Evolutionary conservation across 306 rosid species (phyloP).

Genomic region (Pueraria montana): DNA sequence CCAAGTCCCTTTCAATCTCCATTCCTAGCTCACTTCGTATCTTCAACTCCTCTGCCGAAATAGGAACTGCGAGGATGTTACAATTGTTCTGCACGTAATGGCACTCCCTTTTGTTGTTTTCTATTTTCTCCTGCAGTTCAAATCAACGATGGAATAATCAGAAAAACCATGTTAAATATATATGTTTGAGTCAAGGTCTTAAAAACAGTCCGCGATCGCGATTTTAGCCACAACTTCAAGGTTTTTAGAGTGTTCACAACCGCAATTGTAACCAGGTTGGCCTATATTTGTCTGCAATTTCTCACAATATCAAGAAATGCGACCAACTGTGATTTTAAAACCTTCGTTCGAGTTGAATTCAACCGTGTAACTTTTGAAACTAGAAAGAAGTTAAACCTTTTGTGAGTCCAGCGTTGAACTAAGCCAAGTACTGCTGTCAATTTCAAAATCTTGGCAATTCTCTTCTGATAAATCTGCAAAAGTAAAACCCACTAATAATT

Average conservation of each 20-base stretch:
- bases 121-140: conserved; percentile 26
- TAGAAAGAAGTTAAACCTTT: conserved; percentile 34
- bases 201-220: not conserved
- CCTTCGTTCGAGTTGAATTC: not conserved
- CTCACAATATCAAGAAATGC: not conserved
- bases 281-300: too few relatives aligned
- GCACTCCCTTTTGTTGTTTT: not conserved
- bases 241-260: too few relatives aligned
- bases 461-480: conserved; percentile 53
- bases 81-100: conserved; percentile 26
- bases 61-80: conserved; percentile 3
- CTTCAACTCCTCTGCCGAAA: conserved; percentile 65
- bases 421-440: conserved; percentile 42
- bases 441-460: conserved; percentile 23
- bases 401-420: conserved; percentile 43
- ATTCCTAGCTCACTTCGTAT: conserved; percentile 69
- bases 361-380: not conserved
- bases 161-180: not conserved
- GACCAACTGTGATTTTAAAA: not conserved
- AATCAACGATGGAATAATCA: not conserved
- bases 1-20: conserved; percentile 74
- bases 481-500: conserved; percentile 19
- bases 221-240: not conserved
- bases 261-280: not conserved
- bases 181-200: not conserved